Conservation (phyloP, 2,329 filamentous ascomycete species). For the Teratosphaeria zuluensis region DNA sequence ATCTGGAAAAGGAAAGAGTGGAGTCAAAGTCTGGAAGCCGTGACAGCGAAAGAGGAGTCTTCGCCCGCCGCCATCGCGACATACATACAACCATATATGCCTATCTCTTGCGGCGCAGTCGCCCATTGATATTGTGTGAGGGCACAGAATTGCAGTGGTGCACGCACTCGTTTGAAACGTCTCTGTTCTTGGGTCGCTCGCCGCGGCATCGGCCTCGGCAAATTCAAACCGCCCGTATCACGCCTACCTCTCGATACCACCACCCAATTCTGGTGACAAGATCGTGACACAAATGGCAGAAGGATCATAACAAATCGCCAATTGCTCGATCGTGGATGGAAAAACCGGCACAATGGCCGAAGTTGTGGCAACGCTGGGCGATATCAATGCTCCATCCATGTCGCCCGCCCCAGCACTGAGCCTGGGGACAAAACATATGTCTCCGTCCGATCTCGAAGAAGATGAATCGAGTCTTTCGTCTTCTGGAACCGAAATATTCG, state of each 20-base stretch:
- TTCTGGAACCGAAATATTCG: conserved; percentile 21
- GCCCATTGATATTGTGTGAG: neutral
- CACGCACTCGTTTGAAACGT: neutral
- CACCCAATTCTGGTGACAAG: neutral
- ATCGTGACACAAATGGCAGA: neutral
- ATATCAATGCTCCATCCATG: conserved; percentile 2
- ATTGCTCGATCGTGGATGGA: neutral
- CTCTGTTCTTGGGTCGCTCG: neutral
- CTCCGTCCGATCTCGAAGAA: conserved; percentile 9
- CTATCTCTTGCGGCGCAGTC: neutral
- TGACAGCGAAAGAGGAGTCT: neutral
- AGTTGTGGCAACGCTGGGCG: neutral
- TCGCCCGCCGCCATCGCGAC: neutral
- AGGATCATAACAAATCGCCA: neutral
- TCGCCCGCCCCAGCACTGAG: neutral
- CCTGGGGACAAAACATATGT: neutral
- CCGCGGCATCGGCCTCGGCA: neutral
- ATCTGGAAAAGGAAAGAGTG: neutral
- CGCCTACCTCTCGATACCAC: neutral
- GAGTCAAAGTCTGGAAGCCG: neutral
- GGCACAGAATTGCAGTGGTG: neutral
- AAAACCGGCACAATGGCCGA: neutral
- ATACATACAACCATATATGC: neutral
- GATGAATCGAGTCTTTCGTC: conserved; percentile 25
- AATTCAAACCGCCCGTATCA: neutral